phyloP scores from a whole-genome alignment of 148 eudicot genomes.

The Limonium bicolor region DNA sequence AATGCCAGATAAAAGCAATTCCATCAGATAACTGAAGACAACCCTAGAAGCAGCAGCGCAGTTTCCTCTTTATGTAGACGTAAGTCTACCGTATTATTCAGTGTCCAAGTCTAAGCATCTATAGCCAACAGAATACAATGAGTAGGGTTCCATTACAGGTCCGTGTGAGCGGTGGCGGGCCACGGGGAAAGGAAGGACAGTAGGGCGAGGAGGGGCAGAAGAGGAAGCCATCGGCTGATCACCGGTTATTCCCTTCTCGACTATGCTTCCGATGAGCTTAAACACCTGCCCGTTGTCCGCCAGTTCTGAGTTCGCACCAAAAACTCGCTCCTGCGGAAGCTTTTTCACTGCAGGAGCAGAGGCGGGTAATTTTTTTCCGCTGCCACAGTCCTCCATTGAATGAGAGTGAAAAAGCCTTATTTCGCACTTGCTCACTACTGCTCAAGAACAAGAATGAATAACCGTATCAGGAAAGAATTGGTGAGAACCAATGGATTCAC shows the following conservation, averaged over 20 bases:
- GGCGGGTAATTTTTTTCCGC: slow-evolving; percentile 10
- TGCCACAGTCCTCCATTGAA: slow-evolving; percentile 15
- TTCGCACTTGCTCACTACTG: background rate
- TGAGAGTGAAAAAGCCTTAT: background rate
- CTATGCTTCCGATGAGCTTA: slow-evolving; percentile 46
- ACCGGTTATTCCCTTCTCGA: slow-evolving; percentile 49
- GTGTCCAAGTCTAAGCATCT: no score
- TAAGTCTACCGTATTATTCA: no score
- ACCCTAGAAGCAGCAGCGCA: no score
- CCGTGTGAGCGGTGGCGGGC: slow-evolving; percentile 92
- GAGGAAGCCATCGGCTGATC: slow-evolving; percentile 15
- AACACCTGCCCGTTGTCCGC: slow-evolving; percentile 20
- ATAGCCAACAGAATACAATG: background rate
- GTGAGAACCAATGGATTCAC: background rate
- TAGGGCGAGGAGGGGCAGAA: slow-evolving; percentile 34
- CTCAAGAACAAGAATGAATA: no score
- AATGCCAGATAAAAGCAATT: no score
- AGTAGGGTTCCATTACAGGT: slow-evolving; percentile 29
- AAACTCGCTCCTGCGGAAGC: slow-evolving; percentile 10
- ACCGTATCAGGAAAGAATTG: no score
- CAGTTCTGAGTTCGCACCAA: slow-evolving; percentile 15
- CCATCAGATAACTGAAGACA: no score
- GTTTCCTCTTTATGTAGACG: no score
- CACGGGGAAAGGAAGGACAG: slow-evolving; percentile 76
- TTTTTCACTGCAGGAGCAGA: slow-evolving; percentile 6